phyloP scores from a whole-genome alignment of 1,284 basidiomycete genomes.

The Tylopilus sp. region DNA sequence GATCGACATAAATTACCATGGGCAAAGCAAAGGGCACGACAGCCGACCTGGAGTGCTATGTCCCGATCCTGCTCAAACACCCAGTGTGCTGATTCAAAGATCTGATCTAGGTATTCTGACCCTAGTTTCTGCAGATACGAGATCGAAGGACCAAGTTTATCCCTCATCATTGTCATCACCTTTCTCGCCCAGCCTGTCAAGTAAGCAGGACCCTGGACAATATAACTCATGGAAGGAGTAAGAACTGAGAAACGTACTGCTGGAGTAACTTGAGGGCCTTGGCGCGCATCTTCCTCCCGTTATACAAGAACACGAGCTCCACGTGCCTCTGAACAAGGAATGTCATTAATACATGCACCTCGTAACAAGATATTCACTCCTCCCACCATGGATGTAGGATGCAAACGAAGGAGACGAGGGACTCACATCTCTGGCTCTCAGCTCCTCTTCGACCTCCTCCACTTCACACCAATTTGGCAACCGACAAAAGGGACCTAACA shows the following conservation, averaged over 20 bases:
- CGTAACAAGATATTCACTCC: not conserved
- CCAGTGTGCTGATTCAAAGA: conserved; percentile 88
- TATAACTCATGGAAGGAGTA: not conserved
- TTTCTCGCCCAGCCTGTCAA: conserved; percentile 77
- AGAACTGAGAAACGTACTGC: conserved; percentile 59
- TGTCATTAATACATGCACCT: conserved; percentile 2
- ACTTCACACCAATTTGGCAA: conserved; percentile 98
- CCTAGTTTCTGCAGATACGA: conserved; percentile 94
- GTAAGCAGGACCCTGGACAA: not conserved
- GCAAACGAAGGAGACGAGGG: not conserved
- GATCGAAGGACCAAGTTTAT: conserved; percentile 88
- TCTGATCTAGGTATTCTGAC: conserved; percentile 80
- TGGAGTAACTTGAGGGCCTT: conserved; percentile 88
- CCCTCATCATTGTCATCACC: conserved; percentile 83
- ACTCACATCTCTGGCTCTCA: conserved; percentile 83
- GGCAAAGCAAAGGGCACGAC: not conserved
- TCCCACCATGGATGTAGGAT: not conserved
- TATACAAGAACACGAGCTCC: conserved; percentile 93
- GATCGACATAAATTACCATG: not conserved
- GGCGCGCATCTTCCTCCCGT: conserved; percentile 95
- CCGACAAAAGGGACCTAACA: conserved; percentile 91
- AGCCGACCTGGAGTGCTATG: conserved; percentile 79
- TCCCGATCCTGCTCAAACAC: conserved; percentile 80
- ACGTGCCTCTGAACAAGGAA: conserved; percentile 77
- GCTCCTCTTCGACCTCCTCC: conserved; percentile 91